Evolutionary conservation across 257 asterid species (phyloP).

Genomic region (Solanum phureja): DNA sequence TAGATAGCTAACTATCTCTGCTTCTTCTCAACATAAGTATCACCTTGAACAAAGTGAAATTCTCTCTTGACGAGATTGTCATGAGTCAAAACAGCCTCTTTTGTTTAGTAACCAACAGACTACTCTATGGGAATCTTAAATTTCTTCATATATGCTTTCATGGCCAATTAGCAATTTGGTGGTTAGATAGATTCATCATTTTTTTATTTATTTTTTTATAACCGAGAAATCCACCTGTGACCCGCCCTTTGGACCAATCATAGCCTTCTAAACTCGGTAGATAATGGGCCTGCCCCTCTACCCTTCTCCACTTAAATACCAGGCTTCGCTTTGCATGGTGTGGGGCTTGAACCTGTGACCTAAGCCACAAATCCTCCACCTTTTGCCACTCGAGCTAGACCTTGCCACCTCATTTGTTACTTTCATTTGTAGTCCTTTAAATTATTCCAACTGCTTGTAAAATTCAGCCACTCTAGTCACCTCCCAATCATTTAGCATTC

Average conservation of each 20-base stretch:
- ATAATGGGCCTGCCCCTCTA: too few relatives aligned
- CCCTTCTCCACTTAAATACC: too few relatives aligned
- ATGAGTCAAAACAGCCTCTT: background rate
- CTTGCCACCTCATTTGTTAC: background rate
- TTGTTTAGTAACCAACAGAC: background rate
- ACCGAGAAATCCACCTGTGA: too few relatives aligned
- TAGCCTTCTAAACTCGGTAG: too few relatives aligned
- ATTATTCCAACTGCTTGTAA: background rate
- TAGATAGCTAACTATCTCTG: background rate
- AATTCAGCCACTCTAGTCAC: background rate
- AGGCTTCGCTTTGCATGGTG: too few relatives aligned
- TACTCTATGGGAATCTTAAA: background rate
- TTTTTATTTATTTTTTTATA: too few relatives aligned
- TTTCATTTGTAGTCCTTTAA: background rate
- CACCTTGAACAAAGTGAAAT: background rate
- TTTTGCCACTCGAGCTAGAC: background rate
- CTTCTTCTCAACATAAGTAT: background rate
- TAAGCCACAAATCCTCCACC: too few relatives aligned
- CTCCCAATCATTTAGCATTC: background rate
- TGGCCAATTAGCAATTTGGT: background rate
- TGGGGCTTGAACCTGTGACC: too few relatives aligned
- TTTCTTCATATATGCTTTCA: background rate
- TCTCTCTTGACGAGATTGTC: background rate
- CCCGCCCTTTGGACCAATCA: too few relatives aligned
- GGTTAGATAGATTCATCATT: background rate